These are phyloP conservation scores for Spiraea crenata DNA, from an alignment of 331 rosid genomes.

Conservation along the genomic window DNA sequence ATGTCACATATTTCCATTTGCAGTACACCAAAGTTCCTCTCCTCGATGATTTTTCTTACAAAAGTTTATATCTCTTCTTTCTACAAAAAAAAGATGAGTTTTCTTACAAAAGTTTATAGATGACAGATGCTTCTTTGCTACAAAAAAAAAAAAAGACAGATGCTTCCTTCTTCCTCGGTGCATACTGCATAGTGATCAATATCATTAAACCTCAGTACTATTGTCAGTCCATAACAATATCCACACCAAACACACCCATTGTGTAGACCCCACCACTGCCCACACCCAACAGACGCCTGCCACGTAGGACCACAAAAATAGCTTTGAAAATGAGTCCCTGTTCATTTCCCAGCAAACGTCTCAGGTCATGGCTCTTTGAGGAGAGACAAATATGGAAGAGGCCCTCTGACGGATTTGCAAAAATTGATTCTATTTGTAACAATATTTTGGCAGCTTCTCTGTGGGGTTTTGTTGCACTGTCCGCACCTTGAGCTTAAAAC, in stretches of 20 bases:
- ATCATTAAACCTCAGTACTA: neutral
- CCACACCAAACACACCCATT: neutral
- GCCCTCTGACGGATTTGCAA: neutral
- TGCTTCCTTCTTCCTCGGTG: neutral
- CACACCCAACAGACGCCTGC: neutral
- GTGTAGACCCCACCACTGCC: neutral
- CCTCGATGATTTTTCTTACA: neutral
- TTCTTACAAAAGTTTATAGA: neutral
- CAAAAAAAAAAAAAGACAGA: too few species aligned
- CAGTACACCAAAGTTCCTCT: too few species aligned
- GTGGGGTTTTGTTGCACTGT: neutral
- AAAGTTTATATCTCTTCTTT: too few species aligned
- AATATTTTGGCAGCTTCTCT: neutral
- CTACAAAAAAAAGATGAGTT: too few species aligned
- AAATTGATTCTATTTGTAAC: neutral
- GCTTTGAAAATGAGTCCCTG: neutral
- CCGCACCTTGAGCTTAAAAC: neutral
- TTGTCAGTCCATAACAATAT: too few species aligned
- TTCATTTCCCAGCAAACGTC: neutral
- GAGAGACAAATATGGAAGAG: slow-evolving; percentile 8
- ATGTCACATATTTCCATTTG: too few species aligned
- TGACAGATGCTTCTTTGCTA: neutral
- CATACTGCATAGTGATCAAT: neutral
- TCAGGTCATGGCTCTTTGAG: neutral
- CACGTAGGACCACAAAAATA: neutral